A percentile compares a stretch with the other conserved stretches of the same genome.
These are phyloP conservation scores for Prunus yedoensis DNA, from an alignment of 331 rosid genomes.

Conservation along the genomic window DNA sequence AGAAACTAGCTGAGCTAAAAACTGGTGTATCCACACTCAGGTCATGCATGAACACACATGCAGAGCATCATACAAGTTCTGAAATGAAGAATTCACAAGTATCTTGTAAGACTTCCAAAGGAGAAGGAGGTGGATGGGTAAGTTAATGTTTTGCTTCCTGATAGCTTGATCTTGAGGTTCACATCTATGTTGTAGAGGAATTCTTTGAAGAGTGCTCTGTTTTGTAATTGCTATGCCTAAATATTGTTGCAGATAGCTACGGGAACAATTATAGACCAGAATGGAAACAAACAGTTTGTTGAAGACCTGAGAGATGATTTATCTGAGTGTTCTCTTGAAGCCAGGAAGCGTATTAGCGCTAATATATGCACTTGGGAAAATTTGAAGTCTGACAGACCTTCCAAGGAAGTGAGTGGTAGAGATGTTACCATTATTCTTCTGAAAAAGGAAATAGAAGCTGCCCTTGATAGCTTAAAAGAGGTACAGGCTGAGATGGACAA, in stretches of 20 bases:
- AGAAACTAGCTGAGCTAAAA: conserved; percentile 66
- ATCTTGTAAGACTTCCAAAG: conserved; percentile 31
- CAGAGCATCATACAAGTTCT: conserved; percentile 38
- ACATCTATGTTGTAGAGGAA: conserved; percentile 35
- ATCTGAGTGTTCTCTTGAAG: conserved; percentile 35
- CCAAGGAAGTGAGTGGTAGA: conserved; percentile 40
- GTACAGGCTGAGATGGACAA: conserved; percentile 79
- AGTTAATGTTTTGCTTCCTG: conserved; percentile 42
- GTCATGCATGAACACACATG: conserved; percentile 67
- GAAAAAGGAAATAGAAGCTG: conserved; percentile 78
- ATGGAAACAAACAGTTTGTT: conserved; percentile 21
- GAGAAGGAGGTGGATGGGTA: conserved; percentile 59
- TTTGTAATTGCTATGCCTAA: conserved; percentile 39
- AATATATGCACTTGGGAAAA: conserved; percentile 19
- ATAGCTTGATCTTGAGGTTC: conserved; percentile 32
- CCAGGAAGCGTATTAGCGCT: conserved; percentile 23
- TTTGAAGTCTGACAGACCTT: conserved; percentile 29
- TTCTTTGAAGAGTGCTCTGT: conserved; percentile 30
- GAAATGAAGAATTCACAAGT: conserved; percentile 40
- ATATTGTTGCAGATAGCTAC: conserved; percentile 63
- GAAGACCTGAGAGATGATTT: conserved; percentile 32
- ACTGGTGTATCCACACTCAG: conserved; percentile 67
- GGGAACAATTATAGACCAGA: conserved; percentile 33
- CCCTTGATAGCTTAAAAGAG: conserved; percentile 74
- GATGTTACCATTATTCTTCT: conserved; percentile 68